Evolutionary conservation across 1,284 basidiomycete species (phyloP), one percentile per base, ranked within the genome.

Genomic region (Papiliotrema nemorosa): DNA sequence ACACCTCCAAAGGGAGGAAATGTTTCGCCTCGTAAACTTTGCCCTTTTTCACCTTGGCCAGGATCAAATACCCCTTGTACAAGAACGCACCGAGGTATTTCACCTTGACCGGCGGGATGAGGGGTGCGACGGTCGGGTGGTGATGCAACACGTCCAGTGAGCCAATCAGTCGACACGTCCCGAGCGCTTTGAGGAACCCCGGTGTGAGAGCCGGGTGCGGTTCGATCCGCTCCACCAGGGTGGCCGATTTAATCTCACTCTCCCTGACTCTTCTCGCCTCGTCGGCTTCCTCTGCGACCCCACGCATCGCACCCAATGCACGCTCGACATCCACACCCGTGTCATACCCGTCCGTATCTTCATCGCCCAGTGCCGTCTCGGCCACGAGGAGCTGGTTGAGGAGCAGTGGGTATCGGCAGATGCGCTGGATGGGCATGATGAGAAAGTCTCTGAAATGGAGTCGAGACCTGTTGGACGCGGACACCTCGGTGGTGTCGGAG

Each of bases 351-450:
- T 49, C 49, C 3, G 35, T 49, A 42, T 50, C 49, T n/a, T 47
- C 57, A 16, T 21, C 16, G 20, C 25, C 46, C 22, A 29, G 18
- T 10, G 18, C 14, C 44, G 49, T 33, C 13, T 60, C 56, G 4
- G 58, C 46, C 9, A 50, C 58, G 21, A 80, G 79, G 43, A 96
- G 80, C 60, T 88, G 83, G 52, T 85, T 84, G 33, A 97, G 81
- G 13, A 97, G 80, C 37, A 96, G 79, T 9, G 90, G 90, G 67
- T 97, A 97, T 63, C 86, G 88, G 79, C 90, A 93, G 41, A 93
- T 85, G 36, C 90, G 79, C 72, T 93, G 90, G 18, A 92, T 81
- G 5, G 90, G 90, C 69, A 89, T 88, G 74, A 93, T 92, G 73
- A 93, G 78, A 67, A 90, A 88, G 73, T 93, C 90, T 59, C 82